Conservation (phyloP, 208 protist species). For the Acanthamoeba lugdunensis region DNA sequence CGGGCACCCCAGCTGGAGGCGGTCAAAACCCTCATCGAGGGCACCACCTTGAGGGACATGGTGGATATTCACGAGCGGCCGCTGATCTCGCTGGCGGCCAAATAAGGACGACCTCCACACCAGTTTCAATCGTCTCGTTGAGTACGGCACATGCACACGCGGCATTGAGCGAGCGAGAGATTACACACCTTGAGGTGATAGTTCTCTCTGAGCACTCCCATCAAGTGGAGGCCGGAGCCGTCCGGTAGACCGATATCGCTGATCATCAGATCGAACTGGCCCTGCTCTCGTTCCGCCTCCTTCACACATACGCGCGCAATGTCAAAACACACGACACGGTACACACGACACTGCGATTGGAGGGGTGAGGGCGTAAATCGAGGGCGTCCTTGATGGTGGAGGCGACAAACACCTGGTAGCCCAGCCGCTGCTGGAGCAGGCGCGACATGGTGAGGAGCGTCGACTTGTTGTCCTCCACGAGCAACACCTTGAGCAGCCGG, state of each 20-base stretch:
- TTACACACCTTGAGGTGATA: slow-evolving; percentile 36
- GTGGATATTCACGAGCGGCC: too few relatives aligned
- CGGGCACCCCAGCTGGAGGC: too few relatives aligned
- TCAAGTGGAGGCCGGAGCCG: slow-evolving; percentile 32
- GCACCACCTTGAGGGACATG: too few relatives aligned
- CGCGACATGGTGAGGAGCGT: slow-evolving; percentile 58
- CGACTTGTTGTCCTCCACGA: slow-evolving; percentile 55
- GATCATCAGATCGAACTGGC: slow-evolving; percentile 70
- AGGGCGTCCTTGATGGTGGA: slow-evolving; percentile 31
- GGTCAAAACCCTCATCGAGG: too few relatives aligned
- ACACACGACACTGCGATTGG: background rate
- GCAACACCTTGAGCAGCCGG: slow-evolving; percentile 32
- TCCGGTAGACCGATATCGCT: slow-evolving; percentile 71
- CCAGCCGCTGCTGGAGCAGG: slow-evolving; percentile 30
- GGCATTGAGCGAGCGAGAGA: too few relatives aligned
- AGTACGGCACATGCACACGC: too few relatives aligned
- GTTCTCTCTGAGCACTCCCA: slow-evolving; percentile 4
- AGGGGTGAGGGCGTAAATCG: background rate
- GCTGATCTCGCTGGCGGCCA: too few relatives aligned
- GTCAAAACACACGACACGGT: background rate
- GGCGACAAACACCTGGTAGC: slow-evolving; percentile 31
- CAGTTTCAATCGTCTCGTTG: too few relatives aligned
- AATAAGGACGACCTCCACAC: too few relatives aligned
- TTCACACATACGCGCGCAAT: background rate
- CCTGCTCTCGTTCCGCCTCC: slow-evolving; percentile 58